Evolutionary conservation across 352 stramenopile genomes (phyloP).

Genomic region (Phytophthora uliginosa): DNA sequence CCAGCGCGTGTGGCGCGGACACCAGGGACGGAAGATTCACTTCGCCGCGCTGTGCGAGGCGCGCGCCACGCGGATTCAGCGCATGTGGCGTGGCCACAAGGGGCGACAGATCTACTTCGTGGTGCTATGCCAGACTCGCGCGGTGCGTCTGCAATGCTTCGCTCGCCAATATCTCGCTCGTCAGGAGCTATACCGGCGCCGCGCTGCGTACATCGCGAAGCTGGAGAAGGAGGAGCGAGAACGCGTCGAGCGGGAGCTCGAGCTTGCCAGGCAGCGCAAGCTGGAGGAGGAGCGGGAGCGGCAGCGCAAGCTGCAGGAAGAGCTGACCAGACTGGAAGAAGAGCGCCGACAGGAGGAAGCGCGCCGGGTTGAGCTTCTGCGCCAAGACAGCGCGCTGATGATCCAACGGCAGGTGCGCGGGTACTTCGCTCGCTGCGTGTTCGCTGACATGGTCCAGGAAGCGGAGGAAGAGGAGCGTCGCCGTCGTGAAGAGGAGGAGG

Average conservation of each 20-base stretch:
- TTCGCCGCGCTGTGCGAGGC: conserved; percentile 40
- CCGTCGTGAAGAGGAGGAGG: conserved; percentile 56
- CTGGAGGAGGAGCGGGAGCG: conserved; percentile 45
- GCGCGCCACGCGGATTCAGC: conserved; percentile 58
- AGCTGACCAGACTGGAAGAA: conserved; percentile 40
- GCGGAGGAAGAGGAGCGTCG: conserved; percentile 48
- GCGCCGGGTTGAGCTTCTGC: conserved; percentile 18
- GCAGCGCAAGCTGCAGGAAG: conserved; percentile 42
- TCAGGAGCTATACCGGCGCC: conserved; percentile 40
- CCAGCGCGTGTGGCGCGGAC: conserved; percentile 47
- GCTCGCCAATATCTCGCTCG: conserved; percentile 50
- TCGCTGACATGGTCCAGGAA: conserved; percentile 46
- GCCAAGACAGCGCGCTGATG: conserved; percentile 45
- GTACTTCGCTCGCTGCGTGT: conserved; percentile 56
- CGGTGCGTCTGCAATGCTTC: conserved; percentile 62
- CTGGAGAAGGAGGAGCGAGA: conserved; percentile 47
- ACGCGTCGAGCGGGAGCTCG: conserved; percentile 42
- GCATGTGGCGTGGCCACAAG: conserved; percentile 49
- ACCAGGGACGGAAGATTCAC: conserved; percentile 39
- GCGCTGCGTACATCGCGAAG: conserved; percentile 46
- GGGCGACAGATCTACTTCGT: conserved; percentile 49
- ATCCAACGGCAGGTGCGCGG: conserved; percentile 62
- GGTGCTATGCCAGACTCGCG: conserved; percentile 49
- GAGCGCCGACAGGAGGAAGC: conserved; percentile 51
- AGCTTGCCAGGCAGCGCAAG: conserved; percentile 39